Evolutionary conservation across 108 stramenopile species (phyloP), one percentile per base, ranked within the genome.

Genomic region (Cyclostephanos invisitatus): DNA sequence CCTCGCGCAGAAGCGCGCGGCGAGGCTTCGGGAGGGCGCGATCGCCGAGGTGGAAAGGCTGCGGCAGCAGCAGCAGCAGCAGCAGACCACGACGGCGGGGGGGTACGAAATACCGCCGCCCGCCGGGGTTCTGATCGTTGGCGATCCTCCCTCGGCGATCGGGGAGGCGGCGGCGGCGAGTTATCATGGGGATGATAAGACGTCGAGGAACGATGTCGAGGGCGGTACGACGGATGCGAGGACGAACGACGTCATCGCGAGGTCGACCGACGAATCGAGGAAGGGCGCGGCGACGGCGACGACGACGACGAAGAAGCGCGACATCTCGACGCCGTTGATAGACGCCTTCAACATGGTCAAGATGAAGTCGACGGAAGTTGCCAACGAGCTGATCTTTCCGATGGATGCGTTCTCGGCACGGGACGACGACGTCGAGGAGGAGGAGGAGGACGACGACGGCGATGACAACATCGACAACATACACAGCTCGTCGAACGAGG

Each of bases 371-470:
- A 27, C 37, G 17, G 70, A 72, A 24, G 70, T 47, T 6, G 70
- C 70, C 51, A 63, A 62, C 12, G 36, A 63, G 35, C 50, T 72
- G 8, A 62, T 72, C 20, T 72, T 72, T 22, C 70, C 70, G 27
- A 36, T 60, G 27, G 62, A 28, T 25, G 21, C 61, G n/a, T 72
- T 59, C 32, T 35, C 49, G 24, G n/a, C 24, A 1, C 29, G 49
- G 10, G 29, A 62, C 1, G 50, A 71, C 5, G 4, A 6, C 3
- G 21, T 0, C 22, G 68, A 69, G 2, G 3, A 32, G 2, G 32
- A 32, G 2, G 32, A 32, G 6, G 4, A 6, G 5, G 36, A 6
- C 22, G 68, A 69, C 24, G 56, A 57, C 2, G 35, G 0, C 3
- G 15, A 24, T 7, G n/a, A 22, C 44, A 0, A 22, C 22, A n/a